Conservation (phyloP, 176 grass and related monocot species). For the Oryza meyeriana region DNA sequence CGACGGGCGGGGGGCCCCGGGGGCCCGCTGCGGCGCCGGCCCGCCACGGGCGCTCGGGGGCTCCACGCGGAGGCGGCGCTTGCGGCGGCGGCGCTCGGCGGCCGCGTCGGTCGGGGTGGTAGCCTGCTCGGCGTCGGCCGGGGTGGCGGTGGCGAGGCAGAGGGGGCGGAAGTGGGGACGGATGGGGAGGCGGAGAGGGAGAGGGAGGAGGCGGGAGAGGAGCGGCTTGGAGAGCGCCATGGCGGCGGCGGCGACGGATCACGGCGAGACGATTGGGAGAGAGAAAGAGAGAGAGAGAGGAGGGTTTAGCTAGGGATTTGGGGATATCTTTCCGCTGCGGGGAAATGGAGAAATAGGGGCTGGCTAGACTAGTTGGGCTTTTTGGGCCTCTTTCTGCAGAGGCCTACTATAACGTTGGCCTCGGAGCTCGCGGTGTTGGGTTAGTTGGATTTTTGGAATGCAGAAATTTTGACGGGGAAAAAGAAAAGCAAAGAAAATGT, state of each 20-base stretch:
- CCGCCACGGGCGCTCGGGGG: slow-evolving; percentile 44
- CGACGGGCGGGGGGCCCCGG: slow-evolving; percentile 27
- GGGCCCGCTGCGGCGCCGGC: slow-evolving; percentile 43
- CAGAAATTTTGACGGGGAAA: no score
- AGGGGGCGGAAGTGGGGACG: slow-evolving; percentile 34
- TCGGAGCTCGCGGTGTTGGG: no score
- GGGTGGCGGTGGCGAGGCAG: slow-evolving; percentile 20
- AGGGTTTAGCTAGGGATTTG: slow-evolving; percentile 45
- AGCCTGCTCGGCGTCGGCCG: not conserved
- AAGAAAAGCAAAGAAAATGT: no score
- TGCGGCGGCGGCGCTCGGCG: slow-evolving; percentile 60
- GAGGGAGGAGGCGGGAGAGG: slow-evolving; percentile 31
- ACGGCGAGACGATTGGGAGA: not conserved
- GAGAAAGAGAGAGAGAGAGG: not conserved
- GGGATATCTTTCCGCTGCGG: not conserved
- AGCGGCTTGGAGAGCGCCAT: slow-evolving; percentile 53
- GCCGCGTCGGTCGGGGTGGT: slow-evolving; percentile 35
- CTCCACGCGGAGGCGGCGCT: slow-evolving; percentile 60
- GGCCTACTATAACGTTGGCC: no score
- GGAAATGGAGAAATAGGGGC: not conserved
- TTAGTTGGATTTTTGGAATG: no score
- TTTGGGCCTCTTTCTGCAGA: not conserved
- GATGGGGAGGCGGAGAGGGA: slow-evolving; percentile 40
- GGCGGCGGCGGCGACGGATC: slow-evolving; percentile 26
- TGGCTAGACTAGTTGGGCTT: not conserved